phyloP scores from a whole-genome alignment of 768 basidiomycete genomes.

The Ramaria rubella region DNA sequence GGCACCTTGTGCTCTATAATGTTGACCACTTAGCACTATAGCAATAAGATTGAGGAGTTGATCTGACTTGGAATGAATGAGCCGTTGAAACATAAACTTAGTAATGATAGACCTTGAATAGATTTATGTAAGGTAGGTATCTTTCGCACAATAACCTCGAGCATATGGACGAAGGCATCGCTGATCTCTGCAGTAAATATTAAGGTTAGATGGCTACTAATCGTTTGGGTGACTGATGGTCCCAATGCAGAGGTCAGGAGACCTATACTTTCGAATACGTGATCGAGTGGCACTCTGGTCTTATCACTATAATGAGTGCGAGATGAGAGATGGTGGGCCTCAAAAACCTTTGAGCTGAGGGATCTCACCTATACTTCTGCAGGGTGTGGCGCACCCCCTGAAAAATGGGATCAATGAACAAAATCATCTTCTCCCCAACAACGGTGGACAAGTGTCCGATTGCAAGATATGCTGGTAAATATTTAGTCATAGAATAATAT shows the following conservation, averaged over 20 bases:
- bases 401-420: conserved; percentile 39
- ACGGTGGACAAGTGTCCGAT: conserved; percentile 40
- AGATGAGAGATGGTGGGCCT: conserved; percentile 40
- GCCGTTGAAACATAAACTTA: background rate
- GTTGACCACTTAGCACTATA: conserved; percentile 33
- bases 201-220: conserved; percentile 36
- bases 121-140: conserved; percentile 38
- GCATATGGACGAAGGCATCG: conserved; percentile 33
- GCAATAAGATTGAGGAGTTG: conserved; percentile 38
- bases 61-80: conserved; percentile 23
- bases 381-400: conserved; percentile 36
- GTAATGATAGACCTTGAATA: conserved; percentile 34
- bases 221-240: background rate
- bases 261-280: background rate
- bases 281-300: conserved; percentile 22
- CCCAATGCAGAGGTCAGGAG: background rate
- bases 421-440: conserved; percentile 35
- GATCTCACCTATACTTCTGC: conserved; percentile 35
- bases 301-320: conserved; percentile 38
- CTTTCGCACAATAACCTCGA: conserved; percentile 32
- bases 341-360: conserved; percentile 26
- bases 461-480: conserved; percentile 33
- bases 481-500: background rate
- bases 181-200: conserved; percentile 43
- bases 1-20: conserved; percentile 37